Percentiles rank a stretch among this genome's conserved stretches.
Evolutionary conservation across 2,329 filamentous ascomycete genomes (phyloP).

Genomic region (Thielaviopsis populi): DNA sequence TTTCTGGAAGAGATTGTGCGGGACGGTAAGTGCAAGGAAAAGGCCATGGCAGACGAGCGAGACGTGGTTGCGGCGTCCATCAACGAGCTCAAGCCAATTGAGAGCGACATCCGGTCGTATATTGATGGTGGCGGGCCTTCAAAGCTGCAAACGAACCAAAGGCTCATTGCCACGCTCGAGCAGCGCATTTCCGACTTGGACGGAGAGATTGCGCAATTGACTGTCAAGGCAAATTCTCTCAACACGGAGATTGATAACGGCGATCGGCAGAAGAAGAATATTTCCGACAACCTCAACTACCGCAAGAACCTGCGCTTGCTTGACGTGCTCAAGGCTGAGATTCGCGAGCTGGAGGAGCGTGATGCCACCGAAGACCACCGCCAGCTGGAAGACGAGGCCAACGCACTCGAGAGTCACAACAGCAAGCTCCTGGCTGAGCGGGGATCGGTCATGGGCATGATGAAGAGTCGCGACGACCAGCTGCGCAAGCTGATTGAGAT

Average conservation of each 20-base stretch:
- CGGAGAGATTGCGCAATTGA: slow-evolving; percentile 50
- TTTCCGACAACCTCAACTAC: slow-evolving; percentile 76
- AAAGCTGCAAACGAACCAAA: slow-evolving; percentile 53
- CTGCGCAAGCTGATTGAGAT: slow-evolving; percentile 57
- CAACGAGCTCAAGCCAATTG: slow-evolving; percentile 60
- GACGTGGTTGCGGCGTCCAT: slow-evolving; percentile 59
- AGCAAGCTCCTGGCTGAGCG: slow-evolving; percentile 58
- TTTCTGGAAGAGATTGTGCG: slow-evolving; percentile 63
- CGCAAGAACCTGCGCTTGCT: slow-evolving; percentile 59
- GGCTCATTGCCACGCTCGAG: slow-evolving; percentile 54
- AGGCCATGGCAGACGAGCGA: slow-evolving; percentile 54
- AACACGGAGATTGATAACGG: slow-evolving; percentile 64
- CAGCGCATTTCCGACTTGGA: slow-evolving; percentile 50
- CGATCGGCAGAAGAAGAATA: slow-evolving; percentile 70
- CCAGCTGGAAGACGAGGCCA: slow-evolving; percentile 55
- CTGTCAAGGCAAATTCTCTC: slow-evolving; percentile 58
- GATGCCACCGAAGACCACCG: slow-evolving; percentile 73
- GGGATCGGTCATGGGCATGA: slow-evolving; percentile 57
- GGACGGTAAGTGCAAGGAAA: slow-evolving; percentile 57
- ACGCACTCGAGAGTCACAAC: slow-evolving; percentile 49
- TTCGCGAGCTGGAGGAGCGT: slow-evolving; percentile 57
- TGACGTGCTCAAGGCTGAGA: slow-evolving; percentile 50
- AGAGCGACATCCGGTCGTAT: slow-evolving; percentile 67
- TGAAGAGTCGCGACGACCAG: slow-evolving; percentile 75
- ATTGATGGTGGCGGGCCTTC: slow-evolving; percentile 57